phyloP scores from a whole-genome alignment of 371 early-diverging fungal species.

The Nematocida sp. region DNA sequence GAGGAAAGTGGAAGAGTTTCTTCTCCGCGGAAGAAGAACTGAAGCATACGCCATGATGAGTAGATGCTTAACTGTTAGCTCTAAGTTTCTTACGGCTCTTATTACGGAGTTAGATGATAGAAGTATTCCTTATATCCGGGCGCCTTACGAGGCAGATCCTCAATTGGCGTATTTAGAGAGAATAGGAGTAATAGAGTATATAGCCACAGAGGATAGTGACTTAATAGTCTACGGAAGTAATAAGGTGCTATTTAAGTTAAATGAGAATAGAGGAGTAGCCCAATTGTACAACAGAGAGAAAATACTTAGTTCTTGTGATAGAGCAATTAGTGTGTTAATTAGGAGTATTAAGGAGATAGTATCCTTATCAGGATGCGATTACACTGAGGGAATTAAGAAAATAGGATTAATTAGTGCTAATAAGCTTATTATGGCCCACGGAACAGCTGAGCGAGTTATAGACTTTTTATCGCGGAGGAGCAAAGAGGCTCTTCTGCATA shows the following conservation, averaged over 20 bases:
- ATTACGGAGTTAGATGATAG: constrained; percentile 69
- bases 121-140: constrained; percentile 75
- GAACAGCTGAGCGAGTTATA: constrained; percentile 50
- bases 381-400: constrained; percentile 75
- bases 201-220: constrained; percentile 93
- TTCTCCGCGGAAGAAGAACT: constrained; percentile 35
- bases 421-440: constrained; percentile 68
- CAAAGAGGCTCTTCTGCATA: constrained; percentile 49
- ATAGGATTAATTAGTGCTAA: constrained; percentile 80
- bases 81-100: constrained; percentile 69
- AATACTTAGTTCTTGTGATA: constrained; percentile 27
- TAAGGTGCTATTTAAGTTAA: constrained; percentile 63
- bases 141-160: constrained; percentile 96
- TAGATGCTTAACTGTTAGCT: constrained; percentile 53
- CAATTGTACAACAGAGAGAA: constrained; percentile 54
- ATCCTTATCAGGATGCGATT: constrained; percentile 91
- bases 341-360: constrained; percentile 77
- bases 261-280: constrained; percentile 44
- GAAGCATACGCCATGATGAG: constrained; percentile 60
- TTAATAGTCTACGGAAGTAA: constrained; percentile 82
- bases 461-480: constrained; percentile 31
- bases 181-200: constrained; percentile 71
- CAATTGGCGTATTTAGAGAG: constrained; percentile 80
- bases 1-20: constrained; percentile 46
- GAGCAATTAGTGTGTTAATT: constrained; percentile 41